These are phyloP conservation scores for Ascochyta rabiei DNA, from an alignment of 2,329 filamentous ascomycete species.

Conservation along the genomic window DNA sequence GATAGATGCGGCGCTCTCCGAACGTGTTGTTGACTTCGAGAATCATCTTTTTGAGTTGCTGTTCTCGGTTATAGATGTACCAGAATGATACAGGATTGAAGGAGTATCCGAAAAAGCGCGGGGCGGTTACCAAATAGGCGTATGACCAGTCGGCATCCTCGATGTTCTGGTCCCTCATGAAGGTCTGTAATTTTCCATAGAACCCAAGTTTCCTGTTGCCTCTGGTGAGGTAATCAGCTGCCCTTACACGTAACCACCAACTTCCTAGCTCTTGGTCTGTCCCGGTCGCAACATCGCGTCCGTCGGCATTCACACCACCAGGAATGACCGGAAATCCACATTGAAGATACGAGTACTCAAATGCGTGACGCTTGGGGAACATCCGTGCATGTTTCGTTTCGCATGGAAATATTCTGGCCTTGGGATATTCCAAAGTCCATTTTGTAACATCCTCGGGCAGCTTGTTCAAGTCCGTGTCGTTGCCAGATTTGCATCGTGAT, in stretches of 20 bases:
- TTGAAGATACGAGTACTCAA: slow-evolving; percentile 73
- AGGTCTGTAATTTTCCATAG: slow-evolving; percentile 66
- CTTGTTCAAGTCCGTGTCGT: not conserved
- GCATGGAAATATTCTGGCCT: slow-evolving; percentile 65
- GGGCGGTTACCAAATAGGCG: slow-evolving; percentile 74
- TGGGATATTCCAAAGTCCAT: slow-evolving; percentile 28
- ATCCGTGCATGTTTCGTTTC: slow-evolving; percentile 68
- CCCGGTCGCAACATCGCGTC: slow-evolving; percentile 23
- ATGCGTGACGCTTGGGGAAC: slow-evolving; percentile 71
- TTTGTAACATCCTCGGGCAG: slow-evolving; percentile 3
- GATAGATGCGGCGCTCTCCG: slow-evolving; percentile 71
- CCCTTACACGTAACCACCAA: slow-evolving; percentile 66
- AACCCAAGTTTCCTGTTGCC: slow-evolving; percentile 60
- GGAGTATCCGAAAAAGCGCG: slow-evolving; percentile 70
- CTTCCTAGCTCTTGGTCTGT: slow-evolving; percentile 37
- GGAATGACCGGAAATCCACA: slow-evolving; percentile 72
- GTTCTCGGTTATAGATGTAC: slow-evolving; percentile 71
- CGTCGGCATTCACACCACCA: slow-evolving; percentile 50
- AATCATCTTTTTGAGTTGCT: slow-evolving; percentile 67
- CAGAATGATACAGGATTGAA: slow-evolving; percentile 82
- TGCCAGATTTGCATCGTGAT: not conserved
- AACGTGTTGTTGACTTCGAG: slow-evolving; percentile 81
- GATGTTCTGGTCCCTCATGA: slow-evolving; percentile 63
- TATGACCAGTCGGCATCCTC: slow-evolving; percentile 66
- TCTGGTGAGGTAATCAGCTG: slow-evolving; percentile 66